Evolutionary conservation across 805 yeast species (phyloP).

Genomic region (Cyberlindnera xylosilytica): DNA sequence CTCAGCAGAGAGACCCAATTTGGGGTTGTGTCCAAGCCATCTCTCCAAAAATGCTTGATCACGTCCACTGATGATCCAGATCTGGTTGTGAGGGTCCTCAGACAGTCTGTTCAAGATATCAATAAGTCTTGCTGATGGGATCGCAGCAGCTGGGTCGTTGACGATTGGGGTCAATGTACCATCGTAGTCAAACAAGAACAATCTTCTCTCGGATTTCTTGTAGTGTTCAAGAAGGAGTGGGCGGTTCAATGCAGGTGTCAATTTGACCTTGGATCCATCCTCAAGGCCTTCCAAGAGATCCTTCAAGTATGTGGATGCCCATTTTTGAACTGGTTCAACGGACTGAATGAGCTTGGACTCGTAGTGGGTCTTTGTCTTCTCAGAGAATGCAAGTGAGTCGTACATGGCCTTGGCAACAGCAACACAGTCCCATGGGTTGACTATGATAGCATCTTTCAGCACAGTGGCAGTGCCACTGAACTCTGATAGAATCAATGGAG

Average conservation of each 20-base stretch:
- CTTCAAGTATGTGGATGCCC: slow-evolving; percentile 66
- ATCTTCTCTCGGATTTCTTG: slow-evolving; percentile 56
- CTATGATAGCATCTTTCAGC: slow-evolving; percentile 68
- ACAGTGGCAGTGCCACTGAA: slow-evolving; percentile 86
- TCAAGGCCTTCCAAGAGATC: slow-evolving; percentile 42
- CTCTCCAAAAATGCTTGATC: slow-evolving; percentile 85
- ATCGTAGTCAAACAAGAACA: slow-evolving; percentile 92
- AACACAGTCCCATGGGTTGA: slow-evolving; percentile 96
- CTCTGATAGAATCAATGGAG: slow-evolving; percentile 86
- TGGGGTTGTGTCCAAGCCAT: slow-evolving; percentile 70
- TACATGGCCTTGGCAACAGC: slow-evolving; percentile 86
- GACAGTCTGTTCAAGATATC: slow-evolving; percentile 57
- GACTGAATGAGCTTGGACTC: slow-evolving; percentile 57
- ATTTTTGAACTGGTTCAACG: slow-evolving; percentile 74
- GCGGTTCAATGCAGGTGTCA: slow-evolving; percentile 80
- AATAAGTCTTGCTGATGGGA: slow-evolving; percentile 76
- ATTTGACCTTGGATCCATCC: slow-evolving; percentile 40
- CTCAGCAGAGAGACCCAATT: slow-evolving; percentile 87
- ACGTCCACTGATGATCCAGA: slow-evolving; percentile 96
- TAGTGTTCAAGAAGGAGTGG: slow-evolving; percentile 62
- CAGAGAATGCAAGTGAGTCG: slow-evolving; percentile 56
- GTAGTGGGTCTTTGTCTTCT: slow-evolving; percentile 40
- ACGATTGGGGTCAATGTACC: slow-evolving; percentile 98
- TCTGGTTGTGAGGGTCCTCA: slow-evolving; percentile 75
- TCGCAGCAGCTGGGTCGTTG: slow-evolving; percentile 96